Evolutionary conservation across 116 monocot species (phyloP).

Genomic region (Dioscorea cayenensis): DNA sequence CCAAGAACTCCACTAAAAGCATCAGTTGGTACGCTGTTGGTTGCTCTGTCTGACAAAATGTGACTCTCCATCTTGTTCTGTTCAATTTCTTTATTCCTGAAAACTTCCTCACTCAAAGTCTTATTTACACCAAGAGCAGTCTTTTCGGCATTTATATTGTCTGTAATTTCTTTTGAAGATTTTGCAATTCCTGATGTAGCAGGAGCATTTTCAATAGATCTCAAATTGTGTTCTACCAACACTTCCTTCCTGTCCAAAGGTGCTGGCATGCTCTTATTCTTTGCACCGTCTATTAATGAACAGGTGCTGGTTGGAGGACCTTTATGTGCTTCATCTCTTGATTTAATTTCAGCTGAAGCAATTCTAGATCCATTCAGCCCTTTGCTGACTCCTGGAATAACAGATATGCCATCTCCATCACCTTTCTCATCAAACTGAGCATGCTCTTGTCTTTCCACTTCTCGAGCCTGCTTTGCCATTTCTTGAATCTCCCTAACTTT

Average conservation of each 20-base stretch:
- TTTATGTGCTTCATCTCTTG: background rate
- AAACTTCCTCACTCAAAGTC: background rate
- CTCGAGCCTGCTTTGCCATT: constrained; percentile 48
- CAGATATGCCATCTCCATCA: constrained; percentile 11
- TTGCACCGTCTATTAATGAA: background rate
- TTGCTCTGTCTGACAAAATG: constrained; percentile 3
- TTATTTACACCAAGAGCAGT: background rate
- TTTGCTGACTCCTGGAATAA: background rate
- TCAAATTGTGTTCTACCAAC: background rate
- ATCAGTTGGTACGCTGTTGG: constrained; percentile 3
- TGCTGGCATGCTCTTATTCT: background rate
- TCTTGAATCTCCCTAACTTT: constrained; percentile 49
- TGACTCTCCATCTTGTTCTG: constrained; percentile 2
- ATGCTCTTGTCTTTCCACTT: constrained; percentile 28
- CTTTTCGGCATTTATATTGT: background rate
- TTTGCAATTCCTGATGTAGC: background rate
- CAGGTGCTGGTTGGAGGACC: background rate
- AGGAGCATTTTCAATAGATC: background rate
- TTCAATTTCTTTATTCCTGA: constrained; percentile 7
- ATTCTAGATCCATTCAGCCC: background rate
- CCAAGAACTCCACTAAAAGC: constrained; percentile 1
- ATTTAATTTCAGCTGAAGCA: constrained; percentile 5
- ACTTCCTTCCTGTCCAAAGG: background rate
- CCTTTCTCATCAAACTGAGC: constrained; percentile 6
- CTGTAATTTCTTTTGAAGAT: background rate